Percentiles rank a stretch among this genome's conserved stretches.
Conservation (phyloP, 2,329 filamentous ascomycete genomes). For the Didymella pinodella region DNA sequence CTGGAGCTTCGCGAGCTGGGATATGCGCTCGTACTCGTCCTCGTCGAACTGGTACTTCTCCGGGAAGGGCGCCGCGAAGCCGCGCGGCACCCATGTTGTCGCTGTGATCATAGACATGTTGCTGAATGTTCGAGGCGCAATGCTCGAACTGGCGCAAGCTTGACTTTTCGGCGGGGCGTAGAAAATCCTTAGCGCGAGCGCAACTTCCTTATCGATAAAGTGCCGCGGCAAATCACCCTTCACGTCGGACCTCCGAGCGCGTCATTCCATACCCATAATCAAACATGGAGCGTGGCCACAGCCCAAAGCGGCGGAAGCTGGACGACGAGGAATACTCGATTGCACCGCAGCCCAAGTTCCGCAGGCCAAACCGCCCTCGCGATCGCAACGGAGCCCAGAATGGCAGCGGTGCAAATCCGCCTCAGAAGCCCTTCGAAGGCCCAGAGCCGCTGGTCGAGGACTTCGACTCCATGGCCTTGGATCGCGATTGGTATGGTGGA, state of each 20-base stretch:
- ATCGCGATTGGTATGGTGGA: constrained; percentile 91
- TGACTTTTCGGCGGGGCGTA: constrained; percentile 19
- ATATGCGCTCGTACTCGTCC: constrained; percentile 60
- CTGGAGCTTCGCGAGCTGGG: constrained; percentile 66
- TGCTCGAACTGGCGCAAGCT: constrained; percentile 18
- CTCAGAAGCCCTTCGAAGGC: constrained; percentile 67
- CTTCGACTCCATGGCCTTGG: constrained; percentile 76
- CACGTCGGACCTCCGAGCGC: constrained; percentile 35
- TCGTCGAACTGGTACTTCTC: constrained; percentile 61
- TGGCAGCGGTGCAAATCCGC: constrained; percentile 51
- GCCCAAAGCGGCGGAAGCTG: constrained; percentile 72
- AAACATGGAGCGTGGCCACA: constrained; percentile 54
- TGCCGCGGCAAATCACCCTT: constrained; percentile 9
- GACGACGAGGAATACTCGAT: constrained; percentile 68
- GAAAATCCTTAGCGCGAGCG: constrained; percentile 19
- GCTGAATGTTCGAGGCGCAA: constrained; percentile 14
- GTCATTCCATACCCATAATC: constrained; percentile 1
- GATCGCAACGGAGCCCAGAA: constrained; percentile 38
- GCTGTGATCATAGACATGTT: constrained; percentile 65
- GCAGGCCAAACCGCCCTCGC: constrained; percentile 47
- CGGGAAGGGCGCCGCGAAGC: constrained; percentile 59
- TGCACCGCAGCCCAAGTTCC: constrained; percentile 58
- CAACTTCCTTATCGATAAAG: constrained; percentile 27
- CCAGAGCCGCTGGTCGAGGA: constrained; percentile 68
- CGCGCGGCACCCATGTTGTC: constrained; percentile 62